Percentiles rank a stretch among this genome's conserved stretches.
phyloP scores from a whole-genome alignment of 495 filamentous ascomycete species.

The Monascus purpureus region DNA sequence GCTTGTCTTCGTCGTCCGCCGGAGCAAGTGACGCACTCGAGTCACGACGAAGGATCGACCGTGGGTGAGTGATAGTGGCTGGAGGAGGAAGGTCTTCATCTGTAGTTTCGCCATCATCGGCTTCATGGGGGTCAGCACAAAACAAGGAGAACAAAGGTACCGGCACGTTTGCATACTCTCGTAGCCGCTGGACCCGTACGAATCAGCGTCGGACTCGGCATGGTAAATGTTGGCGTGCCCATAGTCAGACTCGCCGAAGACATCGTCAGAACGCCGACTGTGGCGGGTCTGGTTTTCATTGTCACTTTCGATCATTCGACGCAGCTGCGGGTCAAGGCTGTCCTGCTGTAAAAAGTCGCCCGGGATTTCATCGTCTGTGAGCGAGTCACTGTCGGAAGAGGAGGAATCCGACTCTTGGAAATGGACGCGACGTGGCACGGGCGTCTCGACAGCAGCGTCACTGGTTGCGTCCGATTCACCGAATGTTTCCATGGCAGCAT shows the following conservation, averaged over 20 bases:
- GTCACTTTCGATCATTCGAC: constrained; percentile 54
- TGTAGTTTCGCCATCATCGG: constrained; percentile 70
- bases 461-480: constrained; percentile 29
- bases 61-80: constrained; percentile 38
- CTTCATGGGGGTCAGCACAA: constrained; percentile 46
- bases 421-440: constrained; percentile 33
- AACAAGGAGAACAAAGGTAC: constrained; percentile 3
- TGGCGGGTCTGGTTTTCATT: constrained; percentile 27
- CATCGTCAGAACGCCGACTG: constrained; percentile 29
- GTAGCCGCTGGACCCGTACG: constrained; percentile 57
- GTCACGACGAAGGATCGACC: constrained; percentile 41
- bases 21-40: constrained; percentile 33
- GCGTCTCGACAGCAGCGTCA: constrained; percentile 27
- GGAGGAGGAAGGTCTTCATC: constrained; percentile 61
- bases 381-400: constrained; percentile 35
- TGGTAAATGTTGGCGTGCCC: constrained; percentile 35
- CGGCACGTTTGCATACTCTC: constrained; percentile 43
- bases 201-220: constrained; percentile 39
- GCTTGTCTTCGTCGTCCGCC: constrained; percentile 36
- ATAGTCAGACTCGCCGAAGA: constrained; percentile 31
- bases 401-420: constrained; percentile 37
- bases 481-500: constrained; percentile 31
- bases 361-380: constrained; percentile 46
- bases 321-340: constrained; percentile 52
- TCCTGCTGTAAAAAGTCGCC: constrained; percentile 62